Base-by-base conservation (phyloP, 192 early-diverging fungal genomes). In the Dissophora globulifera region DNA sequence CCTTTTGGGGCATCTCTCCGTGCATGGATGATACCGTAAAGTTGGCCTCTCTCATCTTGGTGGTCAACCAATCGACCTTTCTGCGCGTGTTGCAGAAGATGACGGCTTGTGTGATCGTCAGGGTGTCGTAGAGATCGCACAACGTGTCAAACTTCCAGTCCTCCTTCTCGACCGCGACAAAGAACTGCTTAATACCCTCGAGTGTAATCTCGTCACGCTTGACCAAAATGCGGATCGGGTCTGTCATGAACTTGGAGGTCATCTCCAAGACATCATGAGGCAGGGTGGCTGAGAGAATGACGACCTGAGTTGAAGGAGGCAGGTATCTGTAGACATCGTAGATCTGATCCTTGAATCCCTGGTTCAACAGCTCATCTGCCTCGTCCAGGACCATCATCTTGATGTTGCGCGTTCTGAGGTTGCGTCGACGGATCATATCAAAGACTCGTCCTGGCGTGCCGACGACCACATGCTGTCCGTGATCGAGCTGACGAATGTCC, bases 1-100 rank as follows among this genome's bases (percentile, higher is more conserved):
- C 95, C 76, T 95, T 93, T 81, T 98, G 96, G 32, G 94, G 92
- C 97, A 99, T 99, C 56, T 99, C 97, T 78, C 96, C 97, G 80
- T 99, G 97, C 97, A 99, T 97, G 16, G 97, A 87, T 8, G 96
- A 94, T 3, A 99, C 96, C 10, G 97, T 97, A 69, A 99, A 99
- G 67, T 98, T 95, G n/a, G 92, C 91, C 50, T 93, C 93, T 54
- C 94, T 87, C 94, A 99, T 95, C 79, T 97, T 94, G 54, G 91
- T 91, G 25, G 97, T 94, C 50, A 99, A 84, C 95, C 95, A 98
- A 74, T 99, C 97, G 47, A 98, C 93, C 88, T 98, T 98, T 76
- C 93, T 88, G 33, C 94, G 86, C 2, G 95, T 97, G 82, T 98
- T 98, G 83, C 95, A 97, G 70, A 98, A 98, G 55, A 98, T 98